A percentile compares a stretch with the other conserved stretches of the same genome.
Evolutionary conservation across 345 rosid genomes (phyloP).

Genomic region (thale cress (Arabidopsis thaliana)): DNA sequence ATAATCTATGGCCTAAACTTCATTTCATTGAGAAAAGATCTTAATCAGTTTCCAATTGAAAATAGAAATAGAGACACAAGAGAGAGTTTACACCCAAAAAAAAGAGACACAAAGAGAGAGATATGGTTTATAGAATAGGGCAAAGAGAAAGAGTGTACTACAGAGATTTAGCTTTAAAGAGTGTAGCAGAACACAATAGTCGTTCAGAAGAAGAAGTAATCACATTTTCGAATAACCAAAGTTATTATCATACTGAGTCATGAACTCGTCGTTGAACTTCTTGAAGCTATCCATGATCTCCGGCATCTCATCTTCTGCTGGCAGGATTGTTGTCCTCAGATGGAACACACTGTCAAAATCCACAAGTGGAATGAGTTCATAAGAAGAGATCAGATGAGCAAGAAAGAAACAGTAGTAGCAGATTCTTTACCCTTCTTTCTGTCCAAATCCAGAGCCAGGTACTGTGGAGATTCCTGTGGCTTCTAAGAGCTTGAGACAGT

Average conservation of each 20-base stretch:
- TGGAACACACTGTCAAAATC: slow-evolving; percentile 72
- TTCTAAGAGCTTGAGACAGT: slow-evolving; percentile 94
- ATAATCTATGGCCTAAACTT: slow-evolving; percentile 1
- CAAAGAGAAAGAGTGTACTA: slow-evolving; percentile 4
- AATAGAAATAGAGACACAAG: slow-evolving; percentile 2
- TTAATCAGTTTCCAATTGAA: slow-evolving; percentile 5
- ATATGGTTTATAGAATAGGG: not conserved
- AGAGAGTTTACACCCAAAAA: not conserved
- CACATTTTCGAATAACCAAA: slow-evolving; percentile 85
- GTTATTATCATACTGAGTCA: slow-evolving; percentile 78
- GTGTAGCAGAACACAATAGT: slow-evolving; percentile 33
- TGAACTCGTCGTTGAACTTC: slow-evolving; percentile 96
- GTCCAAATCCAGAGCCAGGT: slow-evolving; percentile 99
- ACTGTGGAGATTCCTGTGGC: slow-evolving; percentile 99
- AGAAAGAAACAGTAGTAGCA: not conserved
- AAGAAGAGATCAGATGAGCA: not conserved
- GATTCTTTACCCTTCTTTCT: slow-evolving; percentile 83
- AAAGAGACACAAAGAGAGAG: slow-evolving; percentile 7
- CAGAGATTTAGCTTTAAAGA: slow-evolving; percentile 40
- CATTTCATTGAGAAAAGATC: not conserved
- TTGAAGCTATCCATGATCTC: slow-evolving; percentile 92
- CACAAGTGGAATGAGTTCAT: not conserved
- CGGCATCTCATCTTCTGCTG: slow-evolving; percentile 96
- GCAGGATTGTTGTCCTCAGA: slow-evolving; percentile 93
- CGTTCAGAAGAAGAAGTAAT: slow-evolving; percentile 25